phyloP scores from a whole-genome alignment of 225 moss, liverwort and hornwort species.

The Rhytidiadelphus loreus region DNA sequence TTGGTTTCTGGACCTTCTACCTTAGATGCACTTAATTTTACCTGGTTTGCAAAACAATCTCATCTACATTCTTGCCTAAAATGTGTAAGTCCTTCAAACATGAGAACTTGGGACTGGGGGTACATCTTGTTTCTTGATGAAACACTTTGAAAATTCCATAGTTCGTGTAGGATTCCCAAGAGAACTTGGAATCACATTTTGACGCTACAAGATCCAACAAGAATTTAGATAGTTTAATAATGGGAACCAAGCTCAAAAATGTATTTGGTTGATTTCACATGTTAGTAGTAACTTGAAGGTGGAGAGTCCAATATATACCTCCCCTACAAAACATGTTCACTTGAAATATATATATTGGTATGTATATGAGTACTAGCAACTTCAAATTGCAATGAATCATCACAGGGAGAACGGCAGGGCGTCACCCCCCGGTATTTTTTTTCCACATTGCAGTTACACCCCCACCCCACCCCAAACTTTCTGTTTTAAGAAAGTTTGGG shows the following conservation, averaged over 20 bases:
- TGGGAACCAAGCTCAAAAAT: neutral
- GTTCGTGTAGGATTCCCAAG: neutral
- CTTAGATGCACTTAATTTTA: neutral
- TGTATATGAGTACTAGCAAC: too few species aligned
- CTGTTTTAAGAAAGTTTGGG: too few species aligned
- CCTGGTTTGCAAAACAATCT: neutral
- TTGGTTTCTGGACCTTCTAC: too few species aligned
- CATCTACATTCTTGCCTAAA: too few species aligned
- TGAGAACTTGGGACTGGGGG: neutral
- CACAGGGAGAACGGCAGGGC: too few species aligned
- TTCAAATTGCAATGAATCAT: too few species aligned
- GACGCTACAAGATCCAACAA: neutral
- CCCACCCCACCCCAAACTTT: too few species aligned
- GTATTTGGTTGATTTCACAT: neutral
- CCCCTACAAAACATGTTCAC: accelerated
- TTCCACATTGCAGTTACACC: too few species aligned
- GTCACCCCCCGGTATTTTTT: too few species aligned
- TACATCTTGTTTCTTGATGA: too few species aligned
- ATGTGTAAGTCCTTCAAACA: accelerated
- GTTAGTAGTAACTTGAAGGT: neutral
- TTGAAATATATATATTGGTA: neutral
- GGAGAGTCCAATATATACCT: neutral
- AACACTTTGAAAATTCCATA: neutral
- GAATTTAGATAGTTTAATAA: too few species aligned
- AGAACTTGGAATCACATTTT: neutral